Evolutionary conservation across 2,329 filamentous ascomycete genomes (phyloP).

Genomic region (Beauveria rudraprayagi): DNA sequence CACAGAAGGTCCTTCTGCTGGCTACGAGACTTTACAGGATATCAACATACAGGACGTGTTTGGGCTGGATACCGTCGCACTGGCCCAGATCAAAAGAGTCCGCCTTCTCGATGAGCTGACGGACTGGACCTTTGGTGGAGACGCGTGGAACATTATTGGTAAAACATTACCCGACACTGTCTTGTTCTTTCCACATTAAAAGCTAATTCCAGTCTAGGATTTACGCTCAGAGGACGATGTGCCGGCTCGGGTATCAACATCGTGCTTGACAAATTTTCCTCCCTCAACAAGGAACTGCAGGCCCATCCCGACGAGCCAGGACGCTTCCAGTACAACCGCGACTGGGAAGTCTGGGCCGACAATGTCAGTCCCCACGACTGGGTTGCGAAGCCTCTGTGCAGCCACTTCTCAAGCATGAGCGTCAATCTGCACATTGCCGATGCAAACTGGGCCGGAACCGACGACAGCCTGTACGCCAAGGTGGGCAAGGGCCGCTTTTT

Average conservation of each 20-base stretch:
- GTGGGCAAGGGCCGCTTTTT: not conserved
- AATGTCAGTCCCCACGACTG: not conserved
- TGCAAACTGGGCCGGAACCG: not conserved
- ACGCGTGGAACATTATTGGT: not conserved
- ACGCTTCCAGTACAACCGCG: not conserved
- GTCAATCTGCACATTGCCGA: not conserved
- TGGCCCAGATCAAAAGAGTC: not conserved
- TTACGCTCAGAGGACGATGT: not conserved
- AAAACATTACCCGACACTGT: not conserved
- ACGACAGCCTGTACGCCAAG: not conserved
- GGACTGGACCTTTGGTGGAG: not conserved
- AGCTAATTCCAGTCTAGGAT: not conserved
- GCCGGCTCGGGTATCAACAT: not conserved
- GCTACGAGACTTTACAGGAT: not conserved
- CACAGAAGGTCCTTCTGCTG: not conserved
- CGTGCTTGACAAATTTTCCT: not conserved
- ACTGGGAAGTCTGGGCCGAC: not conserved
- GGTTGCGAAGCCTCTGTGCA: not conserved
- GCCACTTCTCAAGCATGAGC: not conserved
- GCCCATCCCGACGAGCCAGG: not conserved
- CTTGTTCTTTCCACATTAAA: not conserved
- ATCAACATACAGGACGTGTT: not conserved
- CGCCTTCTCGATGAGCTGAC: not conserved
- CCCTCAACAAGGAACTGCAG: not conserved
- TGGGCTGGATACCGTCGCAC: not conserved